Percentiles rank a stretch among this genome's conserved stretches.
Conservation (phyloP, 805 yeast genomes). For the Wickerhamiella shivajii region DNA sequence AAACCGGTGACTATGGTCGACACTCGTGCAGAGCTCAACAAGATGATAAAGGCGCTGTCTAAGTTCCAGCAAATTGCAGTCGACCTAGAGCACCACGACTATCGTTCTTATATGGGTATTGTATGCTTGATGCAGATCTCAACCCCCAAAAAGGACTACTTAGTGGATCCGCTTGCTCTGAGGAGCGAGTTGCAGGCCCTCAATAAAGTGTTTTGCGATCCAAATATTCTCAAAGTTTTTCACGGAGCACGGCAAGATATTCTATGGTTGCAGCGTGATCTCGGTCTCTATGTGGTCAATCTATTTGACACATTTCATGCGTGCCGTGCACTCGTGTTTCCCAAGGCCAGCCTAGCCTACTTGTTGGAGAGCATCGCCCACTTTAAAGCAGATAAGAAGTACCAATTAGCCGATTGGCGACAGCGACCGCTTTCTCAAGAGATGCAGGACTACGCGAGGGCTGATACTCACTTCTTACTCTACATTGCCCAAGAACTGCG, state of each 20-base stretch:
- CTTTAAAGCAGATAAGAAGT: constrained; percentile 82
- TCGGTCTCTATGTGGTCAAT: constrained; percentile 80
- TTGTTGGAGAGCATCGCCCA: constrained; percentile 65
- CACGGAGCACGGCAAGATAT: constrained; percentile 98
- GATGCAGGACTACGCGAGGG: constrained; percentile 76
- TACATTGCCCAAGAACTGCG: constrained; percentile 65
- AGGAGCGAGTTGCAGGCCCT: constrained; percentile 54
- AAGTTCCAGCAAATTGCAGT: constrained; percentile 59
- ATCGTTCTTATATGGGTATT: constrained; percentile 75
- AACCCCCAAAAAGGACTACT: constrained; percentile 64
- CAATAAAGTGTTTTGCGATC: constrained; percentile 69
- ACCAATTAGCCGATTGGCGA: constrained; percentile 96
- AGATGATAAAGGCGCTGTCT: constrained; percentile 41
- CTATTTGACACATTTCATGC: constrained; percentile 91
- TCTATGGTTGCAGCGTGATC: constrained; percentile 89
- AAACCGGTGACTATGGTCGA: constrained; percentile 48
- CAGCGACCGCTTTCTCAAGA: constrained; percentile 64
- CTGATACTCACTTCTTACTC: constrained; percentile 86
- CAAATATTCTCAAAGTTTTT: constrained; percentile 66
- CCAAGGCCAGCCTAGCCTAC: constrained; percentile 72
- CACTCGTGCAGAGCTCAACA: constrained; percentile 33
- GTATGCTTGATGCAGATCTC: constrained; percentile 91
- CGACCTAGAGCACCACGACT: constrained; percentile 93
- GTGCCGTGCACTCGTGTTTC: constrained; percentile 60
- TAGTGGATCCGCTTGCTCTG: constrained; percentile 70